phyloP scores from a whole-genome alignment of 2,329 filamentous ascomycete genomes.

The Endothia cerciana region DNA sequence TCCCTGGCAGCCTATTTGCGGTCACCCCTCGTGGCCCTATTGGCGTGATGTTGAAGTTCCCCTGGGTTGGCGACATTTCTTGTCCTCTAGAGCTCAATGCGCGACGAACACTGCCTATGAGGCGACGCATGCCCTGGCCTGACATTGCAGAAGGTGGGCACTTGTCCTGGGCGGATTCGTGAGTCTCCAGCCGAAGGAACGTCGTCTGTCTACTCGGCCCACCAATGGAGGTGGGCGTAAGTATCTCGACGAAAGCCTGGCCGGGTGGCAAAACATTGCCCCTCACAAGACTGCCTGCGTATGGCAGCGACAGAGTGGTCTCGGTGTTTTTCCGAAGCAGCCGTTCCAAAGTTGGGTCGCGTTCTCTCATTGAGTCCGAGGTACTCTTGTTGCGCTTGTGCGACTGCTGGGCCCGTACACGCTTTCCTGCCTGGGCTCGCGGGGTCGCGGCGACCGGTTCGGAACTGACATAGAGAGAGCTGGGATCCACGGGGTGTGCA shows the following conservation, averaged over 20 bases:
- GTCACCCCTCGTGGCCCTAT: slow-evolving; percentile 57
- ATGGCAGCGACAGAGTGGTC: slow-evolving; percentile 65
- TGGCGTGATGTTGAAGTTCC: slow-evolving; percentile 52
- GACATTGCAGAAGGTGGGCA: slow-evolving; percentile 61
- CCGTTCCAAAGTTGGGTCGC: slow-evolving; percentile 52
- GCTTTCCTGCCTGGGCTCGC: slow-evolving; percentile 61
- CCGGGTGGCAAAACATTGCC: slow-evolving; percentile 83
- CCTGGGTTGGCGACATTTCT: slow-evolving; percentile 48
- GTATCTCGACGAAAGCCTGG: slow-evolving; percentile 76
- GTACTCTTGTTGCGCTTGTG: slow-evolving; percentile 89
- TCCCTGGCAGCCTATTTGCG: slow-evolving; percentile 62
- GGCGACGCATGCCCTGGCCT: slow-evolving; percentile 78
- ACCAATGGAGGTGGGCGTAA: slow-evolving; percentile 54
- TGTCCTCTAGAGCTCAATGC: slow-evolving; percentile 69
- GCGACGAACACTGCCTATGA: slow-evolving; percentile 84
- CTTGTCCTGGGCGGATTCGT: slow-evolving; percentile 47
- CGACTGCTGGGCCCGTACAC: slow-evolving; percentile 55
- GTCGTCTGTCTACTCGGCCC: slow-evolving; percentile 58
- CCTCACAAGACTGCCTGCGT: slow-evolving; percentile 83
- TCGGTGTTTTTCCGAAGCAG: slow-evolving; percentile 58
- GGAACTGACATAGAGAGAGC: slow-evolving; percentile 49
- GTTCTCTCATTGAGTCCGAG: slow-evolving; percentile 80
- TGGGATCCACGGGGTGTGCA: slow-evolving; percentile 61
- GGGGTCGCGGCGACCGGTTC: slow-evolving; percentile 63
- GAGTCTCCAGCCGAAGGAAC: slow-evolving; percentile 48